phyloP scores from a whole-genome alignment of 2,329 filamentous ascomycete genomes.

The Ceratocystis variospora region DNA sequence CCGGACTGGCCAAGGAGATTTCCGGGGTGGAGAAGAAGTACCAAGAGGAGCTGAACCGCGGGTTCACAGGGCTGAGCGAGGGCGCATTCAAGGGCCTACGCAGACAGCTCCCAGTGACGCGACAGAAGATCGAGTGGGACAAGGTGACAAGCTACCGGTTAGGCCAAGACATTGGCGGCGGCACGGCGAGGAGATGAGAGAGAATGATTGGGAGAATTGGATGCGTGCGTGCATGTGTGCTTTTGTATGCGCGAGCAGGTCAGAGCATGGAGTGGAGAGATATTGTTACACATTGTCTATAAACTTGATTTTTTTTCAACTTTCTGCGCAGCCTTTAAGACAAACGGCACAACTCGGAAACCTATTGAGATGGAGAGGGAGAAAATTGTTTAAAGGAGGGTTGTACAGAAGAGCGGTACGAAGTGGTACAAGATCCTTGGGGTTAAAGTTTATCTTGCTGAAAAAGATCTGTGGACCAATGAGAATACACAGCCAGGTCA shows the following conservation, averaged over 20 bases:
- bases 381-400: background rate
- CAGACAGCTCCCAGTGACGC: constrained; percentile 85
- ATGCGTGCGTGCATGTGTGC: too few species aligned
- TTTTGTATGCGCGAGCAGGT: too few species aligned
- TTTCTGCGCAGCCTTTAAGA: background rate
- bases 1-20: constrained; percentile 64
- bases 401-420: background rate
- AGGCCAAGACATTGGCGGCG: constrained; percentile 64
- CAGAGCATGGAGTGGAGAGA: background rate
- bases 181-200: constrained; percentile 40
- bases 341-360: background rate
- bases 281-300: background rate
- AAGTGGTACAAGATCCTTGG: background rate
- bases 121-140: constrained; percentile 99
- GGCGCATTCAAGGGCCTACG: constrained; percentile 88
- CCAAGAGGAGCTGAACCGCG: constrained; percentile 87
- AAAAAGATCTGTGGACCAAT: background rate
- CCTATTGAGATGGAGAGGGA: background rate
- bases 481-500: background rate
- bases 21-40: constrained; percentile 75
- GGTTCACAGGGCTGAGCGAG: constrained; percentile 78
- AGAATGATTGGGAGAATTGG: too few species aligned
- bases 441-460: background rate
- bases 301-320: background rate
- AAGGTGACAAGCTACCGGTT: constrained; percentile 88